Evolutionary conservation across 2,329 filamentous ascomycete genomes (phyloP), one percentile per base, ranked within the genome.

Genomic region (Xylariaceae sp.): DNA sequence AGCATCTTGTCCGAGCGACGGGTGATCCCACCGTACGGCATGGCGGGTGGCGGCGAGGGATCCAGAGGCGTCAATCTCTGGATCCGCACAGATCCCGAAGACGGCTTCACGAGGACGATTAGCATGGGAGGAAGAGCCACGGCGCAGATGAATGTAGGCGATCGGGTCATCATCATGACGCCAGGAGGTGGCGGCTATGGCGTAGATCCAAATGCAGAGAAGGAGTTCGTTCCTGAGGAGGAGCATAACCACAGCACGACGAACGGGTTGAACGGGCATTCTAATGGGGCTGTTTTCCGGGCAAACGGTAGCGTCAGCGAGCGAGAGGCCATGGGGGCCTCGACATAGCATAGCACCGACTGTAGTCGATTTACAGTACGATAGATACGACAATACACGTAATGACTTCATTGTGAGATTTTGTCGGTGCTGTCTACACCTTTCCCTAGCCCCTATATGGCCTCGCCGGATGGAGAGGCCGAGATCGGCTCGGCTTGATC

Each of bases 1-100:
- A 80, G 74, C 12, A 89, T 89, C 37, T 62, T 89, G 6, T 82
- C 75, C 16, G 85, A 89, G 61, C 60, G 85, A 19, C 65, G 85
- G 17, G 81, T 87, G 0, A 81, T 83, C 50, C 74, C 77, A 42
- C 85, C 85, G 0, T 89, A 88, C 48, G 85, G 85, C 2, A 68
- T 89, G 48, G 76, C 76, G 22, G 85, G 85, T 1, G 85, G 85
- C 2, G 78, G 76, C 28, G 78, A 85, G 40, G 85, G 79, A 0
- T 63, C 73, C 44, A 74, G 78, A 15, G 85, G 85, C 0, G 62
- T 82, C 41, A 89, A 89, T 48, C 67, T 84, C 38, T 88, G 84
- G 83, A 73, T 85, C 4, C 51, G 53, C 30, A 54, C 50, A 34
- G 39, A 41, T 26, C 26, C 33, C n/a, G 34, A 37, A 26, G 39